A percentile compares a stretch with the other conserved stretches of the same genome.
These are phyloP conservation scores for Solanum lignicaule DNA, from an alignment of 257 asterid species.

Conservation along the genomic window DNA sequence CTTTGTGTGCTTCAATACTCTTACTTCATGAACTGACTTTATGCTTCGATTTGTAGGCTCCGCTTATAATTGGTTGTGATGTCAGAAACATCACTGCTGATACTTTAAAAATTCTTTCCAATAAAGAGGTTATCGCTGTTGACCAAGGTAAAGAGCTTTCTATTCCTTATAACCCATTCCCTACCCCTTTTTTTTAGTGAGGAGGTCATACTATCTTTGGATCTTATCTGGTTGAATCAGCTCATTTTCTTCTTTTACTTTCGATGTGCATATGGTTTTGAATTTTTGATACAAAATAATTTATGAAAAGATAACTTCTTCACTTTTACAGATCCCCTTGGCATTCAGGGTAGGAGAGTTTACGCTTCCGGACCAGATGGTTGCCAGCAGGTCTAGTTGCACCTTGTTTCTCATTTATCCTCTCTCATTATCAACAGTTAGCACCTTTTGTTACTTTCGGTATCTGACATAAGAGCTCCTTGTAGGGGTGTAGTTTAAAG, in stretches of 20 bases:
- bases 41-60: conserved; percentile 46
- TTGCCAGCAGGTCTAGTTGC: conserved; percentile 43
- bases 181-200: not conserved
- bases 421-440: not conserved
- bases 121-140: conserved; percentile 74
- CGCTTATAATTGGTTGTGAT: conserved; percentile 89
- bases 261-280: not conserved
- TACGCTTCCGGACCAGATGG: conserved; percentile 44
- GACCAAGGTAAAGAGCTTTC: conserved; percentile 58
- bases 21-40: not conserved
- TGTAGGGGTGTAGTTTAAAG: not conserved
- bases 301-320: not conserved
- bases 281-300: not conserved
- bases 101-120: conserved; percentile 60
- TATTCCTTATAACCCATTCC: not conserved
- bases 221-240: not conserved
- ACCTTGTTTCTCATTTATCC: not conserved
- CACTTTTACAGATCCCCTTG: conserved; percentile 61
- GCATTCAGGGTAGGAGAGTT: conserved; percentile 93
- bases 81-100: conserved; percentile 76
- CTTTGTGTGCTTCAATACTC: not conserved
- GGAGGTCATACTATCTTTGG: not conserved
- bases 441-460: not conserved
- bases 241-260: not conserved
- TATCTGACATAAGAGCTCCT: not conserved